phyloP scores from a whole-genome alignment of 352 stramenopile species.

The Globisporangium iwayamae region DNA sequence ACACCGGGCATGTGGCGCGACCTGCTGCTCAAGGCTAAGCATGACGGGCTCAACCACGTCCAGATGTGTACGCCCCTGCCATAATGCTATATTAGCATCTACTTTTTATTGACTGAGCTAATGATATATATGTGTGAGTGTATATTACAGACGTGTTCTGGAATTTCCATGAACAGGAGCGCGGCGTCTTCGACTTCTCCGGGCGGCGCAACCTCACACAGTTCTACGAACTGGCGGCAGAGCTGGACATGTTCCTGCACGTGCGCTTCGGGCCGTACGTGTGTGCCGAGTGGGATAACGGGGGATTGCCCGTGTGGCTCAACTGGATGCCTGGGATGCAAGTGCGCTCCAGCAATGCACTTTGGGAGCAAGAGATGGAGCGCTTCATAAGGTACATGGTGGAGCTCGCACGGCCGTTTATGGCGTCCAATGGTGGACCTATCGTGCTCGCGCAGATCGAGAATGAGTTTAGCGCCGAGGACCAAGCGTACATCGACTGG shows the following conservation, averaged over 20 bases:
- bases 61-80: conserved; percentile 49
- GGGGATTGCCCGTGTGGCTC: conserved; percentile 56
- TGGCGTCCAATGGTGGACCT: conserved; percentile 55
- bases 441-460: conserved; percentile 79
- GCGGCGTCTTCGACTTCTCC: conserved; percentile 47
- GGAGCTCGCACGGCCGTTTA: conserved; percentile 52
- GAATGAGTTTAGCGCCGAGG: conserved; percentile 55
- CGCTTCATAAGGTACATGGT: conserved; percentile 64
- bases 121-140: neutral
- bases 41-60: conserved; percentile 72
- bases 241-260: conserved; percentile 62
- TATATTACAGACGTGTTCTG: conserved; percentile 66
- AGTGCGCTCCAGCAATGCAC: conserved; percentile 43
- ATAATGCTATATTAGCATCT: neutral
- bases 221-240: conserved; percentile 55
- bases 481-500: conserved; percentile 50
- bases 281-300: conserved; percentile 68
- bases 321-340: conserved; percentile 46
- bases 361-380: conserved; percentile 52
- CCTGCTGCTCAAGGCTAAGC: conserved; percentile 55
- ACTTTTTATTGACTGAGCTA: neutral
- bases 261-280: conserved; percentile 68
- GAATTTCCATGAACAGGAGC: conserved; percentile 61
- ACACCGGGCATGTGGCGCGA: conserved; percentile 50
- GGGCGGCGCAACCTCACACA: conserved; percentile 50